Evolutionary conservation across 306 rosid genomes (phyloP).

Genomic region (Pterocarpus santalinus): DNA sequence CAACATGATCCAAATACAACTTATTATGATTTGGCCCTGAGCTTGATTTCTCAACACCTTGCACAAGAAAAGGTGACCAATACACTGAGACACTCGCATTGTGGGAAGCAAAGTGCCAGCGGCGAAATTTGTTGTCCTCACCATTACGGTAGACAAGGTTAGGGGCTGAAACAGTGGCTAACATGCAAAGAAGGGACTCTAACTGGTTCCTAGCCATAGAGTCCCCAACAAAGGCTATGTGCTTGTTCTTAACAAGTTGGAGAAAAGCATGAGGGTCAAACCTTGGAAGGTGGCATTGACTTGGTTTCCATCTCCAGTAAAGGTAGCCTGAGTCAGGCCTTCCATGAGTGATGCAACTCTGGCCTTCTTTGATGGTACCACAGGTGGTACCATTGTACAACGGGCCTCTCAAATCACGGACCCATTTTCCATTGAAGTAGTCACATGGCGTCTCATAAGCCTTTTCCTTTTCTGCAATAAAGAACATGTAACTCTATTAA

Average conservation of each 20-base stretch:
- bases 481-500: conserved; percentile 17
- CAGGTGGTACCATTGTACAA: conserved; percentile 86
- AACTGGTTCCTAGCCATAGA: conserved; percentile 97
- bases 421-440: conserved; percentile 79
- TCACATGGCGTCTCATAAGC: conserved; percentile 61
- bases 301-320: conserved; percentile 88
- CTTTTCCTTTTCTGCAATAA: conserved; percentile 61
- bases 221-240: conserved; percentile 89
- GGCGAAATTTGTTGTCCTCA: conserved; percentile 73
- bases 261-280: conserved; percentile 80
- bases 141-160: conserved; percentile 62
- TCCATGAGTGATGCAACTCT: conserved; percentile 81
- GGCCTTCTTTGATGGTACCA: conserved; percentile 80
- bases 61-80: conserved; percentile 94
- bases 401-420: conserved; percentile 69
- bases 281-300: conserved; percentile 72
- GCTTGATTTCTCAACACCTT: conserved; percentile 76
- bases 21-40: conserved; percentile 59
- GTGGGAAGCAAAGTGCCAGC: conserved; percentile 74
- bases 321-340: conserved; percentile 75
- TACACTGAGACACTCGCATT: conserved; percentile 69
- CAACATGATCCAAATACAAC: conserved; percentile 73
- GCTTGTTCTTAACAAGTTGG: conserved; percentile 63
- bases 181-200: conserved; percentile 92
- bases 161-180: conserved; percentile 68